Conservation (phyloP, 768 basidiomycete genomes). For the Trametes cingulata region DNA sequence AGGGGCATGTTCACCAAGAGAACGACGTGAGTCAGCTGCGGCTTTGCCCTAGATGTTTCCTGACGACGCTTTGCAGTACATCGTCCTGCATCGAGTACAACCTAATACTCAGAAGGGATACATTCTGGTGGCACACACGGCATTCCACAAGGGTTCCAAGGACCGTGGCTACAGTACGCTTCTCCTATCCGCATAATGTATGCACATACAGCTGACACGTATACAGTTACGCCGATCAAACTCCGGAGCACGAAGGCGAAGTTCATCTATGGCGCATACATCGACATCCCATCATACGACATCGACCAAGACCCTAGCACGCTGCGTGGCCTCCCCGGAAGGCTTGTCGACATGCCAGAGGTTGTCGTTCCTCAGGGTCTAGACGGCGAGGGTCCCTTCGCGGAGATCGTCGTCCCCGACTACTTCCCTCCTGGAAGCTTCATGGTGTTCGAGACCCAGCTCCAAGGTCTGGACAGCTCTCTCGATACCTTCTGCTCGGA, state of each 20-base stretch:
- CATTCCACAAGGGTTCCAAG: slow-evolving; percentile 81
- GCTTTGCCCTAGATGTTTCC: too few relatives aligned
- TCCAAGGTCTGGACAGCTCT: slow-evolving; percentile 66
- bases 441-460: slow-evolving; percentile 87
- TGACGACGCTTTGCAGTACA: slow-evolving; percentile 60
- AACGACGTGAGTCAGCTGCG: slow-evolving; percentile 69
- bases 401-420: slow-evolving; percentile 83
- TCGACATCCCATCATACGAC: slow-evolving; percentile 69
- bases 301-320: slow-evolving; percentile 47
- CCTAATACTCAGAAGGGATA: slow-evolving; percentile 90
- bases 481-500: slow-evolving; percentile 75
- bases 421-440: slow-evolving; percentile 95
- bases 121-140: slow-evolving; percentile 88
- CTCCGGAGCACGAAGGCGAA: slow-evolving; percentile 76
- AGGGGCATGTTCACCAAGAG: slow-evolving; percentile 97
- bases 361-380: slow-evolving; percentile 60
- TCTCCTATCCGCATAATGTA: slow-evolving; percentile 29
- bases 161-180: slow-evolving; percentile 73
- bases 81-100: slow-evolving; percentile 89
- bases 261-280: slow-evolving; percentile 78
- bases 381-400: slow-evolving; percentile 69
- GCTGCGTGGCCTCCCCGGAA: slow-evolving; percentile 73
- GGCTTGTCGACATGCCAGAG: slow-evolving; percentile 61
- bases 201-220: not conserved
- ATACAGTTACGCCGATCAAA: slow-evolving; percentile 78